These are phyloP conservation scores for Colletotrichum sp. DNA, from an alignment of 2,329 filamentous ascomycete species.

Conservation along the genomic window DNA sequence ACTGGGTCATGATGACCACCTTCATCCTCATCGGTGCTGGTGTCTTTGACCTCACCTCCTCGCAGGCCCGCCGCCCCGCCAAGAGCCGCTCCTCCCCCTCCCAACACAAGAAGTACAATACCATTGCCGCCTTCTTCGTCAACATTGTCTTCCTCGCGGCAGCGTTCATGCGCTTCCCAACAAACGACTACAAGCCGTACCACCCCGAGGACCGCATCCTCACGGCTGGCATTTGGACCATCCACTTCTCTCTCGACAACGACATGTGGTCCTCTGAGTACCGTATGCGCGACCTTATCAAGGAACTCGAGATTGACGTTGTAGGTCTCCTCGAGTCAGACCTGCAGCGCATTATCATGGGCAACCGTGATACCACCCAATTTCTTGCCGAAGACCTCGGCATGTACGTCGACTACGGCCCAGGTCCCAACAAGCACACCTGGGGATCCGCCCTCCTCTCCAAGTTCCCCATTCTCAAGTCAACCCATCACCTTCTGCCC, in stretches of 20 bases:
- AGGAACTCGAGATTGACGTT: slow-evolving; percentile 96
- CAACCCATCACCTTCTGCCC: slow-evolving; percentile 92
- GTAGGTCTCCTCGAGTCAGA: slow-evolving; percentile 94
- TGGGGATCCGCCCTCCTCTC: slow-evolving; percentile 94
- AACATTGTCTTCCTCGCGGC: slow-evolving; percentile 82
- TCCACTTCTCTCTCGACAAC: slow-evolving; percentile 97
- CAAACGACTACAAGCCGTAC: slow-evolving; percentile 89
- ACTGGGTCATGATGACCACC: slow-evolving; percentile 90
- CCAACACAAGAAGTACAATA: slow-evolving; percentile 58
- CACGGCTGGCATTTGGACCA: slow-evolving; percentile 97
- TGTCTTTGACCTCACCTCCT: slow-evolving; percentile 72
- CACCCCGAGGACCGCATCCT: slow-evolving; percentile 86
- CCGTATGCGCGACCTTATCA: slow-evolving; percentile 88
- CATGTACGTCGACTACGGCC: slow-evolving; percentile 98
- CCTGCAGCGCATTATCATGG: slow-evolving; percentile 98
- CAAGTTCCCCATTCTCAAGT: slow-evolving; percentile 97
- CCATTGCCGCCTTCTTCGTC: slow-evolving; percentile 69
- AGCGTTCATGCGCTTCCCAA: slow-evolving; percentile 90
- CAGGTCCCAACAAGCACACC: slow-evolving; percentile 98
- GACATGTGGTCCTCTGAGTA: slow-evolving; percentile 98
- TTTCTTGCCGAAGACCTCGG: slow-evolving; percentile 94
- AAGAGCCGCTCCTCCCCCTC: slow-evolving; percentile 38
- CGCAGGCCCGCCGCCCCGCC: slow-evolving; percentile 47
- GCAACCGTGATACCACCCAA: slow-evolving; percentile 95
- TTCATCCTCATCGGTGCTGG: slow-evolving; percentile 87